Conservation (phyloP, 192 early-diverging fungal species). For the Coemansia interrupta region DNA sequence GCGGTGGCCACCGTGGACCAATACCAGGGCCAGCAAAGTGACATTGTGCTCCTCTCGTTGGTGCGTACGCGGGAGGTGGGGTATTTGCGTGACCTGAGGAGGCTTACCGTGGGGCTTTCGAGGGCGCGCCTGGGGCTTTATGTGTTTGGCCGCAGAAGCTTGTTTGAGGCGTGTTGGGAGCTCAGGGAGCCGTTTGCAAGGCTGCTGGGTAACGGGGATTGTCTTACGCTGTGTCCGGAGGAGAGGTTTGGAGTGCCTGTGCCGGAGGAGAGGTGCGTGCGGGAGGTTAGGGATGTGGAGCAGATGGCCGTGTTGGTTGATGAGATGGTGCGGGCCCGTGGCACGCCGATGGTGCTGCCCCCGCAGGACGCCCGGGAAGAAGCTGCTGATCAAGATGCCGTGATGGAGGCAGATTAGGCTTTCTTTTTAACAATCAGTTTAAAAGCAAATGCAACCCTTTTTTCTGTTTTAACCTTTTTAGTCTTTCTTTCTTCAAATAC, state of each 20-base stretch:
- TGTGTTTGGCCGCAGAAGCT: constrained; percentile 70
- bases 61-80: constrained; percentile 88
- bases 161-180: constrained; percentile 83
- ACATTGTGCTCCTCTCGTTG: constrained; percentile 89
- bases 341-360: no score
- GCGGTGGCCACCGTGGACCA: constrained; percentile 91
- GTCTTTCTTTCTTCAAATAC: no score
- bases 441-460: no score
- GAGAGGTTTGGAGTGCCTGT: constrained; percentile 51
- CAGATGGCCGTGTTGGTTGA: constrained; percentile 31
- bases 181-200: constrained; percentile 65
- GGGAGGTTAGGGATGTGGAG: constrained; percentile 29
- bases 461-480: no score
- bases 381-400: background rate
- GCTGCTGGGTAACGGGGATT: constrained; percentile 61
- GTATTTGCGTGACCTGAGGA: constrained; percentile 88
- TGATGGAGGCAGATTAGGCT: background rate
- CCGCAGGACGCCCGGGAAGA: background rate
- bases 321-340: no score
- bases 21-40: constrained; percentile 94
- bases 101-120: constrained; percentile 91
- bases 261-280: constrained; percentile 16
- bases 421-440: no score
- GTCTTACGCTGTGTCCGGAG: constrained; percentile 54
- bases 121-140: constrained; percentile 92